Evolutionary conservation across 495 filamentous ascomycete genomes (phyloP).

Genomic region (Penicillium ochrochloron): DNA sequence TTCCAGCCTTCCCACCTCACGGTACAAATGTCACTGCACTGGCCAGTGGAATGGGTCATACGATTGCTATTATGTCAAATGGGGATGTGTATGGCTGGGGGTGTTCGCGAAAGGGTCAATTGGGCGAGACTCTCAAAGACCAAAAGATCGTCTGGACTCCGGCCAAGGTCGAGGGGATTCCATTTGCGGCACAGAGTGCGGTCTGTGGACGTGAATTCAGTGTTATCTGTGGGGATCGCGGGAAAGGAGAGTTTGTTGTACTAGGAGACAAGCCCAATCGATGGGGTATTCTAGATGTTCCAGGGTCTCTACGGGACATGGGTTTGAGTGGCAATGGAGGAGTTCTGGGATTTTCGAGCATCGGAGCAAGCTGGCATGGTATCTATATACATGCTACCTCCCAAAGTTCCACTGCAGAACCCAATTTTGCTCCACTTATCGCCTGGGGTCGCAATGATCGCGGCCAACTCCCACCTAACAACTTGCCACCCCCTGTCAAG

Average conservation of each 20-base stretch:
- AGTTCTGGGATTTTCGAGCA: conserved; percentile 24
- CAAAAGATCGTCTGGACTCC: conserved; percentile 59
- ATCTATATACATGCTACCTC: conserved; percentile 62
- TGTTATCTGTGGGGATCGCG: conserved; percentile 60
- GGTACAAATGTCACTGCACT: conserved; percentile 58
- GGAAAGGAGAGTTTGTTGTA: conserved; percentile 59
- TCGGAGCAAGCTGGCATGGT: conserved; percentile 81
- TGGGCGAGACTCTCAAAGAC: conserved; percentile 56
- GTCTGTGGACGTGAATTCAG: conserved; percentile 86
- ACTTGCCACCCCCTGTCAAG: conserved; percentile 52
- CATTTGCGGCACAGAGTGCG: conserved; percentile 57
- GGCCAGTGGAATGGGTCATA: conserved; percentile 76
- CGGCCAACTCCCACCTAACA: conserved; percentile 71
- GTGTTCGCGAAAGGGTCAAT: conserved; percentile 78
- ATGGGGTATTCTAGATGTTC: conserved; percentile 59
- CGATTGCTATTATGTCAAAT: conserved; percentile 70
- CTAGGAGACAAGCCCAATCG: conserved; percentile 67
- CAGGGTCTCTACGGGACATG: conserved; percentile 24
- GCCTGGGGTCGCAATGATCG: conserved; percentile 81
- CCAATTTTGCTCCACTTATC: conserved; percentile 21
- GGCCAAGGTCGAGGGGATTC: conserved; percentile 56
- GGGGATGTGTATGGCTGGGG: conserved; percentile 91
- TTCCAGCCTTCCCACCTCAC: conserved; percentile 65
- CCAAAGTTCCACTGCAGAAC: not conserved
- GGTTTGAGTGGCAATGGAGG: conserved; percentile 25